Conservation (phyloP, 2,329 filamentous ascomycete genomes). For the Eutypella sp. region DNA sequence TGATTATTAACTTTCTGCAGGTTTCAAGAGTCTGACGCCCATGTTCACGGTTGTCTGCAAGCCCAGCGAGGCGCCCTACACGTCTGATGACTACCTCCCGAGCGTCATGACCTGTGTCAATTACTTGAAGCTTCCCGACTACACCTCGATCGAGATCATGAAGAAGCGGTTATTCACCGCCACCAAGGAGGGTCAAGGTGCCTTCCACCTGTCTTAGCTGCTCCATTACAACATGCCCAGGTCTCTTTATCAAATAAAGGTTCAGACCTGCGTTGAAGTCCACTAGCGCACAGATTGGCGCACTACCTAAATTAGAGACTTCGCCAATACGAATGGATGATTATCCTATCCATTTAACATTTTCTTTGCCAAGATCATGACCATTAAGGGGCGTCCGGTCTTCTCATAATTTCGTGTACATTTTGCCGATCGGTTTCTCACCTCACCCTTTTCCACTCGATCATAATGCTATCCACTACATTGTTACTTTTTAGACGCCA, state of each 20-base stretch:
- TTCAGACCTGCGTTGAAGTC: too few relatives aligned
- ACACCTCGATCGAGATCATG: constrained; percentile 73
- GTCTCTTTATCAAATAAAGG: too few relatives aligned
- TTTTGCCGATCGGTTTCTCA: too few relatives aligned
- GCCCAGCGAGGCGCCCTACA: constrained; percentile 90
- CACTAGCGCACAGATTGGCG: too few relatives aligned
- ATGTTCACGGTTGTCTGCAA: constrained; percentile 99
- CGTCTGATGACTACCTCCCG: constrained; percentile 94
- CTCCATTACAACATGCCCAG: not conserved
- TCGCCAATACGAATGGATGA: too few relatives aligned
- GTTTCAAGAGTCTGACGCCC: constrained; percentile 92
- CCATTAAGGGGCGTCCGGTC: too few relatives aligned
- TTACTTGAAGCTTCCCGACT: constrained; percentile 96
- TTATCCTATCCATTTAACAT: too few relatives aligned
- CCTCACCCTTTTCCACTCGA: not conserved
- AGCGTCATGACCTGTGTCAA: constrained; percentile 99
- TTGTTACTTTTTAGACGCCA: constrained; percentile 11
- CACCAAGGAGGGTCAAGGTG: constrained; percentile 92
- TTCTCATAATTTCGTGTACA: too few relatives aligned
- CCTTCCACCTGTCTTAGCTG: constrained; percentile 84
- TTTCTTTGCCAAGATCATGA: too few relatives aligned
- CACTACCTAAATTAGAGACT: too few relatives aligned
- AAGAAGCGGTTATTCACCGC: constrained; percentile 75
- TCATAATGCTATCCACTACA: not conserved
- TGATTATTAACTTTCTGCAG: constrained; percentile 45